Conservation (phyloP, 2,329 filamentous ascomycete genomes). For the Thielaviopsis musarum region DNA sequence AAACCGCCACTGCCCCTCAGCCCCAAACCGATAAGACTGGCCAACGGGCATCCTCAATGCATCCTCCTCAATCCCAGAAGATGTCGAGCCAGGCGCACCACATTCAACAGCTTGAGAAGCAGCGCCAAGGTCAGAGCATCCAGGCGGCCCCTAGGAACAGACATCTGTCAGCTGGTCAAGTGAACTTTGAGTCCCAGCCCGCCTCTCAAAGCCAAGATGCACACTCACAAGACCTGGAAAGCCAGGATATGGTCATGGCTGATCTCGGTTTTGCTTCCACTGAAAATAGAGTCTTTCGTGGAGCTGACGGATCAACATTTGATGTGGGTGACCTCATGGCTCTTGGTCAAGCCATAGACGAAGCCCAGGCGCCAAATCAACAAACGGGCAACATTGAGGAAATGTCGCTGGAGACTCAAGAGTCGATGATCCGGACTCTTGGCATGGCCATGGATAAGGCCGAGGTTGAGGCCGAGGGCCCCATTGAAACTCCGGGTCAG, state of each 20-base stretch:
- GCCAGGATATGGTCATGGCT: background rate
- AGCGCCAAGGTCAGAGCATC: background rate
- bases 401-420: background rate
- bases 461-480: background rate
- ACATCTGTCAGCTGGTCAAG: background rate
- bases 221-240: background rate
- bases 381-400: background rate
- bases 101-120: background rate
- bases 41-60: background rate
- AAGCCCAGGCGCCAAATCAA: background rate
- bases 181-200: background rate
- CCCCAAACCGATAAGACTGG: background rate
- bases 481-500: background rate
- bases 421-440: background rate
- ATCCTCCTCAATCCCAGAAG: background rate
- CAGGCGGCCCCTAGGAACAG: background rate
- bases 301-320: background rate
- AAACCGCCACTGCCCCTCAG: background rate
- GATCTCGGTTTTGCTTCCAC: background rate
- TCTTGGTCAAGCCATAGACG: background rate
- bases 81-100: background rate
- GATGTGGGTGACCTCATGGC: background rate
- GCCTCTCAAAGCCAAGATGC: background rate
- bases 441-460: background rate
- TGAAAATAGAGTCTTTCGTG: background rate